A percentile compares a stretch with the other conserved stretches of the same genome.
phyloP scores from a whole-genome alignment of 2,329 filamentous ascomycete species.

The Cordyceps militaris region DNA sequence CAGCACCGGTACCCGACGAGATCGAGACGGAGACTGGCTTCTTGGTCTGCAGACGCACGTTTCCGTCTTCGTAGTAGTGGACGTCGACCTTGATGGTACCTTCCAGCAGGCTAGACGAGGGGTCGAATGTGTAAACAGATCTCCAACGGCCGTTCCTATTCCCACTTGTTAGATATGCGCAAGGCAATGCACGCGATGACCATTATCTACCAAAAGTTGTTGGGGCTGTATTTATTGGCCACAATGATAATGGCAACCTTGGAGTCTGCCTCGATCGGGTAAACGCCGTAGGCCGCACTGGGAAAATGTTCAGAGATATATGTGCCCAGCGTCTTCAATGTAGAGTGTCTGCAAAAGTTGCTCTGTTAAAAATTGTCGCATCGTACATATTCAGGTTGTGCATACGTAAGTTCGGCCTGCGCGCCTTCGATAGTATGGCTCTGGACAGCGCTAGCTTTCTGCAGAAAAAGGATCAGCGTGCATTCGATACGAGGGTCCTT shows the following conservation, averaged over 20 bases:
- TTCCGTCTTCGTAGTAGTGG: slow-evolving; percentile 99
- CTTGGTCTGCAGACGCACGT: slow-evolving; percentile 85
- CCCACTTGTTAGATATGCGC: slow-evolving; percentile 15
- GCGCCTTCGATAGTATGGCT: slow-evolving; percentile 70
- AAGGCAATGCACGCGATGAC: neutral
- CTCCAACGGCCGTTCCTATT: slow-evolving; percentile 92
- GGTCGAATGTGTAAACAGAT: slow-evolving; percentile 73
- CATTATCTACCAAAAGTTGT: slow-evolving; percentile 78
- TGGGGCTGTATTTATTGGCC: slow-evolving; percentile 94
- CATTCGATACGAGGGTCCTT: no score
- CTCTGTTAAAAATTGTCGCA: slow-evolving; percentile 10
- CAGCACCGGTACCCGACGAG: slow-evolving; percentile 55
- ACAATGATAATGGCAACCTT: slow-evolving; percentile 77
- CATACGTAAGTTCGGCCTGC: slow-evolving; percentile 74
- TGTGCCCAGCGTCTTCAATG: slow-evolving; percentile 65
- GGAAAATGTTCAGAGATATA: slow-evolving; percentile 89
- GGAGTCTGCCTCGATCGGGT: slow-evolving; percentile 68
- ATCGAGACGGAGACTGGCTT: slow-evolving; percentile 62
- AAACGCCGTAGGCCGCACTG: slow-evolving; percentile 72
- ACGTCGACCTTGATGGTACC: slow-evolving; percentile 89
- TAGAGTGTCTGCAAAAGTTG: slow-evolving; percentile 59
- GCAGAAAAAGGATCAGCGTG: slow-evolving; percentile 17
- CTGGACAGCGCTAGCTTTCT: slow-evolving; percentile 79
- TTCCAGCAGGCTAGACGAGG: slow-evolving; percentile 59
- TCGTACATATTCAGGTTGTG: neutral